Percentiles rank a stretch among this genome's conserved stretches.
Conservation (phyloP, 164 flowering plant species). For the Chloranthus sessilifolius region DNA sequence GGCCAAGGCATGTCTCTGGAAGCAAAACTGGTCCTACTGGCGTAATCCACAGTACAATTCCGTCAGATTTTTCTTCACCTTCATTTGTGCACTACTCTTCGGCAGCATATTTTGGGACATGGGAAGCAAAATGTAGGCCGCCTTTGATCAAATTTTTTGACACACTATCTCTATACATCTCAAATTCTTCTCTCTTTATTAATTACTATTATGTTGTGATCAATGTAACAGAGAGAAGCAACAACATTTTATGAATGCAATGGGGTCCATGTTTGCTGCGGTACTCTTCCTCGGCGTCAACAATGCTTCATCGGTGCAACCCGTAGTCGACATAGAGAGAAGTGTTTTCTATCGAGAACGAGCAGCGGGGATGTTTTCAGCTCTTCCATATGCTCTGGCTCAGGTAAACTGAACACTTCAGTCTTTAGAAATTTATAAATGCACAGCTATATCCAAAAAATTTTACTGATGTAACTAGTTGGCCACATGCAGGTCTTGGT, state of each 20-base stretch:
- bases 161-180: background rate
- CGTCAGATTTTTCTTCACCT: slow-evolving; percentile 25
- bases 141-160: background rate
- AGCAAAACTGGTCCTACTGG: slow-evolving; percentile 34
- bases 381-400: slow-evolving; percentile 34
- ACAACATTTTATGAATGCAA: slow-evolving; percentile 24
- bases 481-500: slow-evolving; percentile 28
- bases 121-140: slow-evolving; percentile 25
- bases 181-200: background rate
- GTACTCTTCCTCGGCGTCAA: slow-evolving; percentile 27
- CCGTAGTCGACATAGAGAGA: slow-evolving; percentile 34
- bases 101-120: slow-evolving; percentile 32
- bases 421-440: background rate
- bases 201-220: background rate
- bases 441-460: slow-evolving; percentile 9
- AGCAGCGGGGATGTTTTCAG: slow-evolving; percentile 43
- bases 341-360: slow-evolving; percentile 36
- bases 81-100: slow-evolving; percentile 19
- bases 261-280: slow-evolving; percentile 30
- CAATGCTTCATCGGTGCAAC: slow-evolving; percentile 29
- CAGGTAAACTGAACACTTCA: slow-evolving; percentile 18
- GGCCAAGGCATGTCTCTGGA: slow-evolving; percentile 30
- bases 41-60: slow-evolving; percentile 28
- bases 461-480: slow-evolving; percentile 16
- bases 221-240: slow-evolving; percentile 14